Evolutionary conservation across 1,284 basidiomycete genomes (phyloP), one percentile per base, ranked within the genome.

Genomic region (Kwoniella shivajii): DNA sequence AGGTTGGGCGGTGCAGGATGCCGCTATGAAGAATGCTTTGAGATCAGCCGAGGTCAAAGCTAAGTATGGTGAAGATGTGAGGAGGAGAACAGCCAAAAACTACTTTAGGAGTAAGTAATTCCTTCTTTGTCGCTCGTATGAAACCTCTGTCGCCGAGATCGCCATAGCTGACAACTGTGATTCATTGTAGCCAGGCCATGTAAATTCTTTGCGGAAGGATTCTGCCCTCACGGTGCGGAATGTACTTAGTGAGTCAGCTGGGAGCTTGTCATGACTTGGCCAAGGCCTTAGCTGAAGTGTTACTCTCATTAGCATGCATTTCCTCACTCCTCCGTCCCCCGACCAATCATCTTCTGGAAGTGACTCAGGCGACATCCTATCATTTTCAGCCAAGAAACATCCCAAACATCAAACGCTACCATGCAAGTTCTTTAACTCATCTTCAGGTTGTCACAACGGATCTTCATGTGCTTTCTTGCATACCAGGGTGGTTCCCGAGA

Each of bases 341-440:
- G 50, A 57, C 11, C 45, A 39, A 24, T 36, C 52, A 16, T 24
- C 45, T 20, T 56, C 51, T 1, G 53, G 53, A 24, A 57, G 50
- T 41, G 57, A 59, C 13, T 53, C 47, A 14, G 51, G 26, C n/a
- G n/a, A n/a, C n/a, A n/a, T n/a, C n/a, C n/a, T n/a, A 13, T 33
- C 42, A 24, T 18, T 50, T 13, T 53, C 51, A 11, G 18, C 20
- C 31, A n/a, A 11, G n/a, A 41, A 34, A 38, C 62, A 57, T 26
- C 54, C 52, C 29, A 66, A 62, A 48, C 38, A 47, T 47, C 59
- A 53, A 18, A 69, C 63, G 1, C 44, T 67, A 0, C 69, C 70
- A 1, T 76, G 71, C 62, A 69, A 75, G 59, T 75, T 74, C 57
- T 78, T 65, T 70, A 78, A 78, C 64, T 73, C 71, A 11, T 43